Evolutionary conservation across 2,329 filamentous ascomycete genomes (phyloP).

Genomic region (Pezicula neosporulosa): DNA sequence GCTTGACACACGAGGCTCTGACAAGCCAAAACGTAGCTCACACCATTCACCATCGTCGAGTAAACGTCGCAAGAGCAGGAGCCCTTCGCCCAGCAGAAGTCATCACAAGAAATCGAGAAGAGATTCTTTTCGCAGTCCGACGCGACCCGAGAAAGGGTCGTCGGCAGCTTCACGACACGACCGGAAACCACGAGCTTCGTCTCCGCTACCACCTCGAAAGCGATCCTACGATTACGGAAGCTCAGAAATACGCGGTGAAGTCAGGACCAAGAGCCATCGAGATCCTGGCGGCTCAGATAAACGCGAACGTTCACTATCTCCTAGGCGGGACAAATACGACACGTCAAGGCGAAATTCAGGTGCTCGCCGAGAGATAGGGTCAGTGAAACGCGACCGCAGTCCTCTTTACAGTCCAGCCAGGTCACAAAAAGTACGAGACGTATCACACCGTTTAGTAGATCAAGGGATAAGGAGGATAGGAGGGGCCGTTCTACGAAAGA

Average conservation of each 20-base stretch:
- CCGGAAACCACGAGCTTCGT: constrained; percentile 21
- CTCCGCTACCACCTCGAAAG: constrained; percentile 23
- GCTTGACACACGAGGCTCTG: constrained; percentile 29
- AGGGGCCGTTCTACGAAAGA: constrained; percentile 15
- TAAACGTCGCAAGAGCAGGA: constrained; percentile 30
- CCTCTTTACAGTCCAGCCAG: constrained; percentile 8
- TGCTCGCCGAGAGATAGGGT: background rate
- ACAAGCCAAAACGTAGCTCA: constrained; percentile 24
- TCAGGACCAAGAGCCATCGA: constrained; percentile 19
- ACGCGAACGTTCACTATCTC: constrained; percentile 25
- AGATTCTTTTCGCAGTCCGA: constrained; percentile 26
- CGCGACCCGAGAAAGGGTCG: constrained; percentile 17
- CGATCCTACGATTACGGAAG: constrained; percentile 21
- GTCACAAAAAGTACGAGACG: constrained; percentile 14
- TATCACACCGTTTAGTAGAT: constrained; percentile 17
- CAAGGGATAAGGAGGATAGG: constrained; percentile 17
- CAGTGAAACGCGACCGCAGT: constrained; percentile 15
- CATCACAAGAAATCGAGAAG: constrained; percentile 29
- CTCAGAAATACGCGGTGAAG: constrained; percentile 15
- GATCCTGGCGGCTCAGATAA: constrained; percentile 21
- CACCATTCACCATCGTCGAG: constrained; percentile 26
- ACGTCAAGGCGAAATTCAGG: constrained; percentile 7
- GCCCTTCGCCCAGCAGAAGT: constrained; percentile 26
- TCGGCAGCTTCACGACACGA: constrained; percentile 17
- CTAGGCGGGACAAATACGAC: constrained; percentile 11